These are phyloP conservation scores for Penicillium crystallinum DNA, from an alignment of 495 filamentous ascomycete genomes.

Conservation along the genomic window DNA sequence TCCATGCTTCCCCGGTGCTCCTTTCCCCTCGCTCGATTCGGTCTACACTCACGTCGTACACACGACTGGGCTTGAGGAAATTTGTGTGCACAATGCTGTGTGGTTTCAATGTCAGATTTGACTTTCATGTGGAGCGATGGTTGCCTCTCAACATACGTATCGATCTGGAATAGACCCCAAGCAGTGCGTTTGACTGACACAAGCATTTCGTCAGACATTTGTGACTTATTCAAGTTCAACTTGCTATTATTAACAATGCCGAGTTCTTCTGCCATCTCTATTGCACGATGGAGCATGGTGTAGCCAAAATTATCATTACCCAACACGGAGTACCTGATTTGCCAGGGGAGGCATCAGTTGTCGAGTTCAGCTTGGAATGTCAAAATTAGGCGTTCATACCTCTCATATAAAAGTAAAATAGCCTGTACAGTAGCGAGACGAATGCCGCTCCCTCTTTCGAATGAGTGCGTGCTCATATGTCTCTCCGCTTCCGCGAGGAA, in stretches of 20 bases:
- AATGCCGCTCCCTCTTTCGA: conserved; percentile 16
- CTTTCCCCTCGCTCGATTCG: conserved; percentile 14
- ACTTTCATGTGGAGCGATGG: not conserved
- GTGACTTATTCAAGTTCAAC: not conserved
- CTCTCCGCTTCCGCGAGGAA: conserved; percentile 30
- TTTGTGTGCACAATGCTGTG: conserved; percentile 29
- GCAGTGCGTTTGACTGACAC: conserved; percentile 23
- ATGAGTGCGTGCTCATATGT: conserved; percentile 14
- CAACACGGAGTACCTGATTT: conserved; percentile 24
- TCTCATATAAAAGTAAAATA: conserved; percentile 29
- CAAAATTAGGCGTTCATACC: conserved; percentile 7
- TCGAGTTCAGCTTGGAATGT: not conserved
- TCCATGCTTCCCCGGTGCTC: conserved; percentile 11
- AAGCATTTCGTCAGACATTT: conserved; percentile 23
- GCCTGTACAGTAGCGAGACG: conserved; percentile 26
- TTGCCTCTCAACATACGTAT: conserved; percentile 21
- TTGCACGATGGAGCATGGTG: conserved; percentile 26
- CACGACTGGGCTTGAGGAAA: conserved; percentile 26
- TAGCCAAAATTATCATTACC: conserved; percentile 27
- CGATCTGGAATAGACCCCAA: conserved; percentile 32
- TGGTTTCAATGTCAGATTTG: not conserved
- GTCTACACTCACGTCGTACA: conserved; percentile 17
- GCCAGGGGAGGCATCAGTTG: not conserved
- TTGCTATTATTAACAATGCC: conserved; percentile 17
- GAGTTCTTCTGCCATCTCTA: conserved; percentile 27